Evolutionary conservation across 1,139 yeast species (phyloP), one percentile per base, ranked within the genome.

Genomic region (Geotrichum europaeum): DNA sequence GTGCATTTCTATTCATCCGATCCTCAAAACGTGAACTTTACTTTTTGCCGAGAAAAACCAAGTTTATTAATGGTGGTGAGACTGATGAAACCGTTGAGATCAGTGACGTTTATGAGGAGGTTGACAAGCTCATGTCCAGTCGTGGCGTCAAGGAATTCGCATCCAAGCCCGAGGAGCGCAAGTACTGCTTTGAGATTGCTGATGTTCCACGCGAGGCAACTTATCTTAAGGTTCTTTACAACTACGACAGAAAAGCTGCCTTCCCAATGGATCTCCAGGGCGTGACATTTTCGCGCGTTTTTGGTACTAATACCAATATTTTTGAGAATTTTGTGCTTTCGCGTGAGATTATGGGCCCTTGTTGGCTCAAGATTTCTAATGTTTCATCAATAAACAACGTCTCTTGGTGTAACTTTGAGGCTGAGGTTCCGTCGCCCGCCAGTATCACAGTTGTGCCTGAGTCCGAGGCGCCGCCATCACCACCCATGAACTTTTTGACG

Each of bases 331-430:
- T 94, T 75, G 96, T 90, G 13, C 71, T 91, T 36, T 89, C 87
- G 71, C 81, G 89, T 67, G 85, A 87, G 66, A 80, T 94, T 51
- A 91, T 91, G 97, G 99, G 99, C 5, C 99, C 99, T 1, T 91
- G 99, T 71, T 94, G 99, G 99, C 77, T 94, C 59, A 87, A 87
- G 59, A 78, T 95, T 56, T 77, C 80, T 51, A 84, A 86, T 66
- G 87, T 89, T 66, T 72, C 75, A 24, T 73, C 84, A 1, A 76
- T 86, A 62, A 81, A 78, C 62, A 87, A 87, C 68, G 80, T 89
- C 1, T 86, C 97, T 0, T 96, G 92, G 78, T 89, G 96, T 75
- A 83, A 83, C 63, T 81, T 89, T 30, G 97, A 91, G 69, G 84
- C 87, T 3, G 76, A 86, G 0, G 81, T 88, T 1, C 68, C 74